Evolutionary conservation across 306 rosid genomes (phyloP).

Genomic region (Quercus rubra): DNA sequence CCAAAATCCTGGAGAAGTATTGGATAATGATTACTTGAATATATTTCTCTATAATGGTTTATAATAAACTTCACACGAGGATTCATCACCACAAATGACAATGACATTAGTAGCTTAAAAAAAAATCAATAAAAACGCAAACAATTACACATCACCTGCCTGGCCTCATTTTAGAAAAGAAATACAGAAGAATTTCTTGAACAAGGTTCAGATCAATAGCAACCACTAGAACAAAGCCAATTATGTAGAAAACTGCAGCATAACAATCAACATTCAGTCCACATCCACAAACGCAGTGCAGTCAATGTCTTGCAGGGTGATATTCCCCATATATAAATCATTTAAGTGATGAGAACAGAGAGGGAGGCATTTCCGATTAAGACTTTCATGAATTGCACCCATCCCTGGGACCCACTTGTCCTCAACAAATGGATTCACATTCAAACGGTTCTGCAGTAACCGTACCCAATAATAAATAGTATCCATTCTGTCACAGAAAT

Average conservation of each 20-base stretch:
- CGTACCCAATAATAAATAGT: slow-evolving; percentile 56
- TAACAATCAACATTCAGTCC: slow-evolving; percentile 29
- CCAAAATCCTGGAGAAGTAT: too few relatives aligned
- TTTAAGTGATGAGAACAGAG: slow-evolving; percentile 66
- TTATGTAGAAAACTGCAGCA: background rate
- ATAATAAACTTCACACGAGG: too few relatives aligned
- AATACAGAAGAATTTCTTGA: too few relatives aligned
- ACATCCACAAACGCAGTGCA: slow-evolving; percentile 48
- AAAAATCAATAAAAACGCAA: too few relatives aligned
- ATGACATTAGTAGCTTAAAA: too few relatives aligned
- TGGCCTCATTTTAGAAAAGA: too few relatives aligned
- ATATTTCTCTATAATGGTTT: too few relatives aligned
- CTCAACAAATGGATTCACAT: slow-evolving; percentile 44
- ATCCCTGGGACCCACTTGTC: slow-evolving; percentile 68
- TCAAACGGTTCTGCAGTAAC: slow-evolving; percentile 42
- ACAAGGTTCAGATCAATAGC: too few relatives aligned
- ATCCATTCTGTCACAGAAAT: slow-evolving; percentile 70
- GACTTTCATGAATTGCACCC: slow-evolving; percentile 68
- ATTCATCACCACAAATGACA: too few relatives aligned
- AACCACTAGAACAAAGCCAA: background rate
- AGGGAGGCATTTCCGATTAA: slow-evolving; percentile 68
- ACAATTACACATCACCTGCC: too few relatives aligned
- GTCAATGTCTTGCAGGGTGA: slow-evolving; percentile 73
- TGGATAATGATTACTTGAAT: background rate
- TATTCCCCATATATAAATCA: slow-evolving; percentile 69